Base-by-base conservation (phyloP, 257 asterid genomes). In the Nicotiana tabacum region DNA sequence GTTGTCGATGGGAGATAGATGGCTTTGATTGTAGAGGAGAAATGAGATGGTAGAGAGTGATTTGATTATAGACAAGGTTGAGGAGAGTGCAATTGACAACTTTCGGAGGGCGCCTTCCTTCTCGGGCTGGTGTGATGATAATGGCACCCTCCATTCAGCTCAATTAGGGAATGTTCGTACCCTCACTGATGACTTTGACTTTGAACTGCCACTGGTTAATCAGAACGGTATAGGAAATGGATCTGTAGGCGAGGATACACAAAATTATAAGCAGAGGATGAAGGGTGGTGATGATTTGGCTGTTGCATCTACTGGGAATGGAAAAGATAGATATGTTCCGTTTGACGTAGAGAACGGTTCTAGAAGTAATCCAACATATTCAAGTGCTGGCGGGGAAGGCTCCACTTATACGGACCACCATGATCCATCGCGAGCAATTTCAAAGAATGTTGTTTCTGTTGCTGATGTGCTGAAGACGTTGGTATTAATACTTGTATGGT, bases 401-500 rank as follows among this genome's bases (percentile, higher is more conserved):
- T 83, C 82, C 72, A 80, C 64, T 81, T 82, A 53, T 58, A 64
- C 70, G 21, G 82, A 82, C 68, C 61, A 82, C 83, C 83, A 18
- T 15, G 82, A 24, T 11, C 6, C 77, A 37, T 84, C 91, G 27
- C 57, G 35, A 70, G 83, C 84, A 76, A 81, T 78, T n/a, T 43
- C 70, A 10, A 84, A 84, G 81, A 87, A 57, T 83, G 87, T 88
- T 84, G 60, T 95, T 70, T 89, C 93, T 64, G 87, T 82, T 46
- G 90, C 95, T 46, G 93, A 93, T 77, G 90, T 94, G 89, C 89
- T 96, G 80, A 96, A 92, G 90, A 96, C 98, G 9, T 72, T 96
- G 86, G 89, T 96, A 69, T 90, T 96, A 30, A 89, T 96, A 85
- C 87, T 96, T 84, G 95, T 89, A 77, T 96, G 99, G 99, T 96